Percentiles rank a stretch among this genome's conserved stretches.
These are phyloP conservation scores for Ophiostoma ulmi DNA, from an alignment of 2,329 filamentous ascomycete genomes.

Conservation along the genomic window DNA sequence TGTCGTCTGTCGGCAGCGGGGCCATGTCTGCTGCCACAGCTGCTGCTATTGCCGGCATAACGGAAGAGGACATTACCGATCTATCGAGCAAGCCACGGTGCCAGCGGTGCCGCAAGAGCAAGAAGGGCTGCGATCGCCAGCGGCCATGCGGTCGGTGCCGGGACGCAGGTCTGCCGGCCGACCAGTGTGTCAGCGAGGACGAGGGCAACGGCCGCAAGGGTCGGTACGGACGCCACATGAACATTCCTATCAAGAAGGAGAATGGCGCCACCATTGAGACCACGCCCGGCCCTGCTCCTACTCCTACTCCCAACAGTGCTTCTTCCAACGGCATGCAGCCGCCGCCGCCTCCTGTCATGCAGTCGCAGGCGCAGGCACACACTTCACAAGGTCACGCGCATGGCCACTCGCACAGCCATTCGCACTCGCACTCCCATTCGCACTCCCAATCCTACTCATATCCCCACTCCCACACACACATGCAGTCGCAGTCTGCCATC, in stretches of 20 bases:
- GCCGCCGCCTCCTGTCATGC: slow-evolving; percentile 21
- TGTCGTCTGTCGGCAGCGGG: slow-evolving; percentile 50
- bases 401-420: neutral
- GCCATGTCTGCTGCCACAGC: slow-evolving; percentile 18
- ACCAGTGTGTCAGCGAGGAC: slow-evolving; percentile 95
- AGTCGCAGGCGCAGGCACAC: neutral
- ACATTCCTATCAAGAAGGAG: slow-evolving; percentile 57
- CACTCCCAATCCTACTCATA: slow-evolving; percentile 3
- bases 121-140: slow-evolving; percentile 97
- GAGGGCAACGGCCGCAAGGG: slow-evolving; percentile 97
- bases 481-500: slow-evolving; percentile 16
- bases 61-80: slow-evolving; percentile 88
- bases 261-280: slow-evolving; percentile 38
- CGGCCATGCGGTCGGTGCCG: slow-evolving; percentile 92
- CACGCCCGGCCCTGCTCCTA: slow-evolving; percentile 25
- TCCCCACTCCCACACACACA: neutral
- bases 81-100: slow-evolving; percentile 93
- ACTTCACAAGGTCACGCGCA: neutral
- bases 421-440: neutral
- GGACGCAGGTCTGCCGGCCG: slow-evolving; percentile 87
- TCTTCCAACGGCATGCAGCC: slow-evolving; percentile 25
- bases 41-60: slow-evolving; percentile 37
- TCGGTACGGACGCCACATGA: slow-evolving; percentile 72
- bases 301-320: neutral
- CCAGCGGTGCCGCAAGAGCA: slow-evolving; percentile 97